Evolutionary conservation across 2,329 filamentous ascomycete genomes (phyloP).

Genomic region (Paecilomyces dactylethromorphus): DNA sequence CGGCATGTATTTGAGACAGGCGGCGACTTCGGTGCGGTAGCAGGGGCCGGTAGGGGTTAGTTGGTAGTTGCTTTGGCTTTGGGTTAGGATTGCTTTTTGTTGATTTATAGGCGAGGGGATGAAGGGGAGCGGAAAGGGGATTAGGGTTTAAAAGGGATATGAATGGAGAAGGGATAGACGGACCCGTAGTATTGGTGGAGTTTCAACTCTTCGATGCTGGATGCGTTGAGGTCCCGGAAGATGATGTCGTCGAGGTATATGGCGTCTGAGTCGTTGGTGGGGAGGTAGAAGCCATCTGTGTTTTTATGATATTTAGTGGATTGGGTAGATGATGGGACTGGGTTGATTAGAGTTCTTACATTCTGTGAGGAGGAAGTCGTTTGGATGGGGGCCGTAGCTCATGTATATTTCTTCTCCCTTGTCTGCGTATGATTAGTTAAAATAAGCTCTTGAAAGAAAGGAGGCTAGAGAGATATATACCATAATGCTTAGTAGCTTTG

Average conservation of each 20-base stretch:
- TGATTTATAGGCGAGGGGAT: no score
- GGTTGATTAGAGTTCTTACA: slow-evolving; percentile 21
- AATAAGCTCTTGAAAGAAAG: neutral
- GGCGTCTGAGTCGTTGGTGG: slow-evolving; percentile 32
- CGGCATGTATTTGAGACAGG: slow-evolving; percentile 33
- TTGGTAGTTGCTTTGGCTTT: slow-evolving; percentile 32
- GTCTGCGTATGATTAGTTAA: slow-evolving; percentile 13
- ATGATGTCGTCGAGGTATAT: slow-evolving; percentile 38
- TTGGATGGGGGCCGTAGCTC: slow-evolving; percentile 38
- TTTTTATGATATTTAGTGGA: neutral
- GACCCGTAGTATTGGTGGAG: slow-evolving; percentile 35
- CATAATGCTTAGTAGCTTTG: slow-evolving; percentile 26
- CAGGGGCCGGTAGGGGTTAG: slow-evolving; percentile 31
- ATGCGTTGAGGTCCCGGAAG: slow-evolving; percentile 22
- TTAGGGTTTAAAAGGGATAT: neutral
- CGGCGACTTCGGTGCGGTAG: slow-evolving; percentile 37
- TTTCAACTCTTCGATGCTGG: slow-evolving; percentile 25
- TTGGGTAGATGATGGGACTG: no score
- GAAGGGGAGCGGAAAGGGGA: no score
- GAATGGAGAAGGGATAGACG: slow-evolving; percentile 1
- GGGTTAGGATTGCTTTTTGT: neutral
- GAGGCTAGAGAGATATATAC: slow-evolving; percentile 8
- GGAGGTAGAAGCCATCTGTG: slow-evolving; percentile 37
- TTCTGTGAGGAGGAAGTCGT: slow-evolving; percentile 37
- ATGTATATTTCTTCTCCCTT: slow-evolving; percentile 38